phyloP scores from a whole-genome alignment of 169 alveolate genomes.

The Cryptosporidium meleagridis region DNA sequence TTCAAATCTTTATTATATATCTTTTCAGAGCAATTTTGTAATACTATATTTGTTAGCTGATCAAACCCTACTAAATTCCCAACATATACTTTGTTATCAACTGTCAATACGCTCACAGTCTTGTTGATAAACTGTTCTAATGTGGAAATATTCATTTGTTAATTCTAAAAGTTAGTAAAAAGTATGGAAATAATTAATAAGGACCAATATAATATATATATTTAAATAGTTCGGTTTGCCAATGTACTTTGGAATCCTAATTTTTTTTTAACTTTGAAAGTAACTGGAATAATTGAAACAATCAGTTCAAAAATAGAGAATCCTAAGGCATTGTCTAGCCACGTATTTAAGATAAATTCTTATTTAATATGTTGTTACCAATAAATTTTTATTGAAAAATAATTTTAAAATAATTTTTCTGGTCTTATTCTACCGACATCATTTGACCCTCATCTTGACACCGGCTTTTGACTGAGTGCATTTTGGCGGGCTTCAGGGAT shows the following conservation, averaged over 20 bases:
- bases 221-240: neutral
- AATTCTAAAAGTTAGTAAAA: neutral
- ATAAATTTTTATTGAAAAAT: neutral
- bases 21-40: constrained; percentile 86
- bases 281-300: neutral
- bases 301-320: neutral
- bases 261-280: too few relatives aligned
- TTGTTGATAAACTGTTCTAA: constrained; percentile 12
- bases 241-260: too few relatives aligned
- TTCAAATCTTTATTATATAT: constrained; percentile 77
- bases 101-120: constrained; percentile 77
- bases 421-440: constrained; percentile 2
- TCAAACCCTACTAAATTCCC: constrained; percentile 90
- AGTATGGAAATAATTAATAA: too few relatives aligned
- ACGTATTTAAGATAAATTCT: neutral
- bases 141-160: constrained; percentile 14
- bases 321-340: neutral
- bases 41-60: constrained; percentile 88
- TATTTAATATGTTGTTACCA: neutral
- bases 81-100: constrained; percentile 89
- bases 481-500: constrained; percentile 2
- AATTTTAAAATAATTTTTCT: too few relatives aligned
- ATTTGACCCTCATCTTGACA: neutral
- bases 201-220: neutral
- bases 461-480: constrained; percentile 11